A percentile compares a stretch with the other conserved stretches of the same genome.
Evolutionary conservation across 106 monocot species (phyloP).

Genomic region (Vanilla planifolia): DNA sequence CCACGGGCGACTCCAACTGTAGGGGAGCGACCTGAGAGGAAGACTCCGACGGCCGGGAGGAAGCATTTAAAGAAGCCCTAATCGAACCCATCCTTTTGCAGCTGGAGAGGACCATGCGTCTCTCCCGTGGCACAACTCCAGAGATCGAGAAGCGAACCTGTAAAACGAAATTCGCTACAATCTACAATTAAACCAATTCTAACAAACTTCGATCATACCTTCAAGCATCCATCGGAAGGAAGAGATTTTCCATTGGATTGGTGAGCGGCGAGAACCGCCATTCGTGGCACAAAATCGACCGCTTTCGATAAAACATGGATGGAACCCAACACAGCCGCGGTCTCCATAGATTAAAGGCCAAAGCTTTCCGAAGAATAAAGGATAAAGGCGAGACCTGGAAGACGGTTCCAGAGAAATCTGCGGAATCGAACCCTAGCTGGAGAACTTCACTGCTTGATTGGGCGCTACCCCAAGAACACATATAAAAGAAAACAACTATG

Average conservation of each 20-base stretch:
- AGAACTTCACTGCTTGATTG: too few relatives aligned
- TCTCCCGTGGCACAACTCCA: conserved; percentile 1
- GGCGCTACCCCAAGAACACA: too few relatives aligned
- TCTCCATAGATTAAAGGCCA: not conserved
- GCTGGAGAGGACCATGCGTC: not conserved
- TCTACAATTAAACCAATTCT: not conserved
- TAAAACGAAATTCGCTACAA: not conserved
- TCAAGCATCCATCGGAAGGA: not conserved
- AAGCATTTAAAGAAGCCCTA: conserved; percentile 23
- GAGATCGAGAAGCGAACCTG: conserved; percentile 25
- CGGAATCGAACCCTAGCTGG: not conserved
- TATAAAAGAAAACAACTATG: too few relatives aligned
- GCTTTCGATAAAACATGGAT: not conserved
- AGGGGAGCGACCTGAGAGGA: conserved; percentile 58
- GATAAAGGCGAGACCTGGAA: not conserved
- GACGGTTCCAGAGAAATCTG: too few relatives aligned
- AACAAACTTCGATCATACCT: not conserved
- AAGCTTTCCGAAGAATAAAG: not conserved
- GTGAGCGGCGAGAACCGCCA: not conserved
- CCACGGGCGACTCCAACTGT: conserved; percentile 59
- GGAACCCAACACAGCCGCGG: not conserved
- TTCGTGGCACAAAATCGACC: not conserved
- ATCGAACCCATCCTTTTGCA: conserved; percentile 8
- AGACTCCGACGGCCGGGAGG: not conserved
- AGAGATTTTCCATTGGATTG: not conserved